A percentile compares a stretch with the other conserved stretches of the same genome.
phyloP scores from a whole-genome alignment of 345 rosid species.

The Acer yangbiense region DNA sequence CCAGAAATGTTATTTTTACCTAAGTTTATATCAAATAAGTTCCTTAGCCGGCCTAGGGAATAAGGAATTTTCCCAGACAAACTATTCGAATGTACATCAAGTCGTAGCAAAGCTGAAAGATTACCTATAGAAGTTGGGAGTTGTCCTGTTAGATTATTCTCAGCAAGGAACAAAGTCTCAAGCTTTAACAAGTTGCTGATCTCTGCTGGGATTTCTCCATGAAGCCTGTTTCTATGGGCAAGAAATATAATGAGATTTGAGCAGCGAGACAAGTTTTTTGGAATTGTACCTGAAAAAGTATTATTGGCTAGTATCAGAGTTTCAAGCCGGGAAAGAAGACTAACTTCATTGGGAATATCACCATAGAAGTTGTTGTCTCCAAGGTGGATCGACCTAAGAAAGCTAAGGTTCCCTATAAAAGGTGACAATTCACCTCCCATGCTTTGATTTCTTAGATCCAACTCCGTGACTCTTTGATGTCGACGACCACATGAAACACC shows the following conservation, averaged over 20 bases:
- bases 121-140: constrained; percentile 23
- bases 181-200: constrained; percentile 7
- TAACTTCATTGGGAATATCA: constrained; percentile 14
- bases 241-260: neutral
- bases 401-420: neutral
- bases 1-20: constrained; percentile 13
- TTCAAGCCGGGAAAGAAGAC: constrained; percentile 10
- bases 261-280: neutral
- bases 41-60: neutral
- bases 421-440: neutral
- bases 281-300: neutral
- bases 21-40: neutral
- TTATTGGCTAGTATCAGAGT: constrained; percentile 7
- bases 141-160: constrained; percentile 7
- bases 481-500: neutral
- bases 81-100: neutral
- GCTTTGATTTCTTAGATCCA: neutral
- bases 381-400: neutral
- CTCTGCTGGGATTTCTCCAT: neutral
- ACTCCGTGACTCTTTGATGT: neutral
- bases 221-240: neutral
- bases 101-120: neutral
- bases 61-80: constrained; percentile 19
- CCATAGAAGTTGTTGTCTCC: neutral
- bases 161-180: neutral